Conservation (phyloP, 495 filamentous ascomycete genomes). For the Aspergillus cavernicola region DNA sequence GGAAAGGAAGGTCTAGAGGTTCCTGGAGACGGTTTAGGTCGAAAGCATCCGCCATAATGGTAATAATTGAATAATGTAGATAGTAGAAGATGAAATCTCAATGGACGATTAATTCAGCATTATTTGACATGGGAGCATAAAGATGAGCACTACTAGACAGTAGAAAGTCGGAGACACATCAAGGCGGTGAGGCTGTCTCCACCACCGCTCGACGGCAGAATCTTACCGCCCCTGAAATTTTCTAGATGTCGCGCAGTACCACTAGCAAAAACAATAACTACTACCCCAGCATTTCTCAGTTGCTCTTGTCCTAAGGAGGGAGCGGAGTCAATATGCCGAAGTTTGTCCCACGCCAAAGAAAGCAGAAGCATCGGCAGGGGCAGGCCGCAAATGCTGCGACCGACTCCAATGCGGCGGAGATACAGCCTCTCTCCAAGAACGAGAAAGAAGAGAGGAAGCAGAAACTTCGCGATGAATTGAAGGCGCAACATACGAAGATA, state of each 20-base stretch:
- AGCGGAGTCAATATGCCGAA: slow-evolving; percentile 55
- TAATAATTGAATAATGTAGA: no score
- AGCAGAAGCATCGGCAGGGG: slow-evolving; percentile 55
- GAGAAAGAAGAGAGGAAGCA: slow-evolving; percentile 67
- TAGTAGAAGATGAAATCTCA: no score
- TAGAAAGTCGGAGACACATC: no score
- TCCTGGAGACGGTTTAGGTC: slow-evolving; percentile 31
- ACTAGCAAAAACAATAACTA: neutral
- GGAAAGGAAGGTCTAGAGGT: slow-evolving; percentile 57
- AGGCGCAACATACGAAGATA: slow-evolving; percentile 61
- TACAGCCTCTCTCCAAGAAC: slow-evolving; percentile 60
- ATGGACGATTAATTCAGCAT: no score
- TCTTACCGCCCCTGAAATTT: slow-evolving; percentile 20
- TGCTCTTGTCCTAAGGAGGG: slow-evolving; percentile 4
- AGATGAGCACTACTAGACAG: no score
- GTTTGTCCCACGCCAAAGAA: slow-evolving; percentile 75
- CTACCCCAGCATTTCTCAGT: neutral
- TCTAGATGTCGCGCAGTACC: slow-evolving; percentile 5
- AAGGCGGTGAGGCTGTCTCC: slow-evolving; percentile 18
- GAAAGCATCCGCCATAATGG: slow-evolving; percentile 29
- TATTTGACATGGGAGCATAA: neutral
- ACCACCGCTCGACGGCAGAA: slow-evolving; percentile 19
- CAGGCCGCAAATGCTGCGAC: slow-evolving; percentile 31
- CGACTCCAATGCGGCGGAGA: slow-evolving; percentile 70
- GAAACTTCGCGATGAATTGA: slow-evolving; percentile 62